Conservation (phyloP, 2,329 filamentous ascomycete genomes). For the Nigrograna mackinnonii region DNA sequence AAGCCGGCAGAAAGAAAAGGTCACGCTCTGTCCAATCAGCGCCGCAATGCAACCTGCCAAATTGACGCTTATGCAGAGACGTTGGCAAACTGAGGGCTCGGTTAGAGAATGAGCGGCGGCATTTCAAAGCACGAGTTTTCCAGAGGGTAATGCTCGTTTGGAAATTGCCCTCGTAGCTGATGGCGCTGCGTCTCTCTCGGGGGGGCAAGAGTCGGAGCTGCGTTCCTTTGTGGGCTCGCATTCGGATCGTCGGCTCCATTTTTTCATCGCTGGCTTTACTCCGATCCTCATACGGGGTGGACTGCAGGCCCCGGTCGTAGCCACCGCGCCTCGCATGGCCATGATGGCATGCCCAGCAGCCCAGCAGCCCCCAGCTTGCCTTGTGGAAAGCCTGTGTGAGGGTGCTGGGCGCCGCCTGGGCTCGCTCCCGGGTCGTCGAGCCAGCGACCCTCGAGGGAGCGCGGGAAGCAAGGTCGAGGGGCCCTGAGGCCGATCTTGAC, state of each 20-base stretch:
- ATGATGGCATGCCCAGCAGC: conserved; percentile 9
- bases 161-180: conserved; percentile 5
- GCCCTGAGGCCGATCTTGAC: conserved; percentile 36
- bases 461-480: conserved; percentile 45
- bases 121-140: conserved; percentile 36
- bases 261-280: conserved; percentile 6
- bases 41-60: conserved; percentile 21
- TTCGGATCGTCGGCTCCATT: conserved; percentile 21
- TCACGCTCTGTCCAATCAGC: conserved; percentile 27
- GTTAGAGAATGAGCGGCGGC: conserved; percentile 27
- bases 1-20: conserved; percentile 33
- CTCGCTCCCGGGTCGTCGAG: conserved; percentile 23
- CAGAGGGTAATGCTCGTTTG: neutral
- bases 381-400: conserved; percentile 18
- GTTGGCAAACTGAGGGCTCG: conserved; percentile 34
- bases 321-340: too few relatives aligned
- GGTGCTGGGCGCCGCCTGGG: conserved; percentile 18
- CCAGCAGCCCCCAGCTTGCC: too few relatives aligned
- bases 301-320: conserved; percentile 17
- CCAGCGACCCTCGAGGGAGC: conserved; percentile 33
- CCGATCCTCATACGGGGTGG: conserved; percentile 9
- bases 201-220: conserved; percentile 14
- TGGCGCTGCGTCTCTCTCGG: conserved; percentile 21
- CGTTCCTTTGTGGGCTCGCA: conserved; percentile 18
- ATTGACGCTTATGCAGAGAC: conserved; percentile 44